These are phyloP conservation scores for Hibiscus tridactylites DNA, from an alignment of 345 rosid species.

Conservation along the genomic window DNA sequence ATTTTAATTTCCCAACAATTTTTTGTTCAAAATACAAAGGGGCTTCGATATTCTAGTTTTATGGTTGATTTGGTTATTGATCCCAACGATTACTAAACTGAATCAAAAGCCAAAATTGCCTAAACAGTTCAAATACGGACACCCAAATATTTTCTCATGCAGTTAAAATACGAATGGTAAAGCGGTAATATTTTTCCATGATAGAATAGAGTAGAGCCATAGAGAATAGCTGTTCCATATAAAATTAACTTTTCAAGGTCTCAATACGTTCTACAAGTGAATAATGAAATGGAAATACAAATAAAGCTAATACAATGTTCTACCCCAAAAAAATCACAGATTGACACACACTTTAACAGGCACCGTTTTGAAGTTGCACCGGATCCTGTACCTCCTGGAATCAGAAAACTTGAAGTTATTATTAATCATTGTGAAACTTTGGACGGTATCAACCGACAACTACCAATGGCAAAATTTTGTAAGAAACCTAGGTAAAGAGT, in stretches of 20 bases:
- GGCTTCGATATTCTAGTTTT: too few relatives aligned
- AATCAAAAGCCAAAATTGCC: too few relatives aligned
- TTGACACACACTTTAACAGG: not conserved
- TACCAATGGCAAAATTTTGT: slow-evolving; percentile 8
- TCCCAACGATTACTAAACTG: too few relatives aligned
- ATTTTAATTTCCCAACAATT: not conserved
- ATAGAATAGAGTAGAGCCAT: not conserved
- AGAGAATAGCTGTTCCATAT: not conserved
- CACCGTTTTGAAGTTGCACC: not conserved
- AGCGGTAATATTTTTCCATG: too few relatives aligned
- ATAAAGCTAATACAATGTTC: not conserved
- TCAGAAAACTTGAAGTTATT: not conserved
- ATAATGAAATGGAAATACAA: not conserved
- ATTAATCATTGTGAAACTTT: not conserved
- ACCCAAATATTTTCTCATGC: too few relatives aligned
- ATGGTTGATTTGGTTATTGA: too few relatives aligned
- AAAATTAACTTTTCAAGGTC: not conserved
- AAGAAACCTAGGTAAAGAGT: not conserved
- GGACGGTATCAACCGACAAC: not conserved
- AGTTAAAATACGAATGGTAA: too few relatives aligned
- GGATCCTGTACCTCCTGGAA: slow-evolving; percentile 11
- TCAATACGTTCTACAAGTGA: not conserved
- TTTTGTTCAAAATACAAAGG: too few relatives aligned
- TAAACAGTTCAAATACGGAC: too few relatives aligned
- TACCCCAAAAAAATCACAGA: not conserved